Base-by-base conservation (phyloP, 179 eudicot species). In the Spergularia azorica region DNA sequence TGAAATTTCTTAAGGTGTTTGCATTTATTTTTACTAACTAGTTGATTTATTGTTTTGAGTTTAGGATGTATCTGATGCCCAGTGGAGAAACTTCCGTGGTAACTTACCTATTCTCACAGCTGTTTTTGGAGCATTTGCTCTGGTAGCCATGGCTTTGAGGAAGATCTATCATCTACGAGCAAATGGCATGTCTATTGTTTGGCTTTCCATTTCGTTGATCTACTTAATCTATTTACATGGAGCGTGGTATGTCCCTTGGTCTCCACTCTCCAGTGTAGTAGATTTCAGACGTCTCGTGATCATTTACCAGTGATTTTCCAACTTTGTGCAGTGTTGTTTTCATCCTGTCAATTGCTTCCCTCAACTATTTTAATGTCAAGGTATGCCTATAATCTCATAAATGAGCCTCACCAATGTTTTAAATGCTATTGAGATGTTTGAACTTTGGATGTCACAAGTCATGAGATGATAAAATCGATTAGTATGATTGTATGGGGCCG, bases 41-140 rank as follows among this genome's bases (percentile, higher is more conserved):
- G 17, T 17, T 62, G 38, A 57, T 3, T 14, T 5, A 2, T 32
- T 14, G 9, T 46, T 76, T 74, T 64, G 63, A 60, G 48, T 73
- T 66, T 76, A 93, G 98, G 98, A 93, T 84, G 88, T 84, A 59
- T 93, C 99, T 59, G 99, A 95, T 90, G 89, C 91, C 51, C 99
- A 95, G 77, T 95, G 99, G 99, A 91, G 99, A 84, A 93, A 93
- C 76, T 90, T 91, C 55, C 94, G 99, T 72, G 87, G 90, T 71
- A 95, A 95, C 78, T 82, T 95, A 77, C 90, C 92, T 18, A 86
- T 93, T 77, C 91, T 95, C 32, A 83, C 94, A 4, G 38, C 82
- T 41, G 97, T 90, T 75, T 89, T 93, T 61, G 95, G 93, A 58
- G 81, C 86, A 63, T 91, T 93, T 79, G 89, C 97, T 7, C 71